phyloP scores from a whole-genome alignment of 768 basidiomycete species.

The Boletus rufocinnamomeus region DNA sequence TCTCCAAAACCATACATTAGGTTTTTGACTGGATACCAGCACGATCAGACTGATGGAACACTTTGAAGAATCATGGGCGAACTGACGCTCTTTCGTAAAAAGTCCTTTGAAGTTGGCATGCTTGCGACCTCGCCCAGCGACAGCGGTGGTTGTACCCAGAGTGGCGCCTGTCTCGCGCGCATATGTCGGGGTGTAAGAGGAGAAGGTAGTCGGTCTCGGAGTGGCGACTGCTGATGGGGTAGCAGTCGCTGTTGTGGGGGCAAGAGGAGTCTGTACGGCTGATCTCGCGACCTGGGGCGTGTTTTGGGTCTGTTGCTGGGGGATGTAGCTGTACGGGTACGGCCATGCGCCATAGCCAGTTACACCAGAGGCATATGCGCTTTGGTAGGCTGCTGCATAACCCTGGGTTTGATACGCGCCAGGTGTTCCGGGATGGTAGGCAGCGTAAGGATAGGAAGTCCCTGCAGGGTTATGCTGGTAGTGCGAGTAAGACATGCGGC shows the following conservation, averaged over 20 bases:
- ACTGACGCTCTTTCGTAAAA: slow-evolving; percentile 81
- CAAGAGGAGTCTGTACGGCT: slow-evolving; percentile 27
- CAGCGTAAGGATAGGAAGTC: slow-evolving; percentile 64
- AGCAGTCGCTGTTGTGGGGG: slow-evolving; percentile 32
- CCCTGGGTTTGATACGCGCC: slow-evolving; percentile 50
- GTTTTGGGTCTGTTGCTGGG: slow-evolving; percentile 38
- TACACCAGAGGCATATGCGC: slow-evolving; percentile 61
- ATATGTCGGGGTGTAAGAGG: slow-evolving; percentile 56
- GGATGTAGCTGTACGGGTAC: slow-evolving; percentile 65
- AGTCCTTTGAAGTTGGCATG: slow-evolving; percentile 71
- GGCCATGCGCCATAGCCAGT: slow-evolving; percentile 72
- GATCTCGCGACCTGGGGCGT: slow-evolving; percentile 32
- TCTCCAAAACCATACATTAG: slow-evolving; percentile 96
- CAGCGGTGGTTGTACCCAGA: slow-evolving; percentile 40
- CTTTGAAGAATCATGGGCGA: neutral
- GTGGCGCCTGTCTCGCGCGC: slow-evolving; percentile 47
- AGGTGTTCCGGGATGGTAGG: slow-evolving; percentile 54
- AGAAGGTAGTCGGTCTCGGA: slow-evolving; percentile 49
- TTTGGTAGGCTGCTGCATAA: slow-evolving; percentile 48
- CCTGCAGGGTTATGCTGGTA: slow-evolving; percentile 44
- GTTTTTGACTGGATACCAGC: slow-evolving; percentile 58
- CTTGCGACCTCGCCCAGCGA: slow-evolving; percentile 55
- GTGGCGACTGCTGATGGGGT: slow-evolving; percentile 34
- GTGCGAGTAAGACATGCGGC: slow-evolving; percentile 38
- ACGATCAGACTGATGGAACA: slow-evolving; percentile 13